These are phyloP conservation scores for Corallochytrium limacisporum DNA, from an alignment of 78 protist species.

Conservation along the genomic window DNA sequence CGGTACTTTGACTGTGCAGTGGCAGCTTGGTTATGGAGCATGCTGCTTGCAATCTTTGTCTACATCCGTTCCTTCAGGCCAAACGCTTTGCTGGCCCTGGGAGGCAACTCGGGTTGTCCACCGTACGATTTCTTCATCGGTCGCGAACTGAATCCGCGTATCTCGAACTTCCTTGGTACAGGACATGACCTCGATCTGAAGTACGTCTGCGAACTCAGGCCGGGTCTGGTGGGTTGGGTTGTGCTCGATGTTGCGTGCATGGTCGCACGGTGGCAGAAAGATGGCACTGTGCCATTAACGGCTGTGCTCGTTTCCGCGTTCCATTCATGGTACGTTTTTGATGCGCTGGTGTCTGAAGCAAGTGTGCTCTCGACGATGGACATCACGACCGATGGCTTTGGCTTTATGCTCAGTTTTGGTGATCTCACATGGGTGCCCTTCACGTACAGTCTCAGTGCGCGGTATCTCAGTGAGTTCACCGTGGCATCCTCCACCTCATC, in stretches of 20 bases:
- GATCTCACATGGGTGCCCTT: slow-evolving; percentile 72
- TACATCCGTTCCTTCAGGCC: too few relatives aligned
- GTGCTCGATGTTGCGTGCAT: slow-evolving; percentile 36
- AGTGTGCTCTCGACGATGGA: slow-evolving; percentile 64
- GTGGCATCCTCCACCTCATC: not conserved
- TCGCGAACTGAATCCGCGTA: slow-evolving; percentile 68
- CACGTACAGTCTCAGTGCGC: slow-evolving; percentile 50
- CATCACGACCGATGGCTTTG: slow-evolving; percentile 72
- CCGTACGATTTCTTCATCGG: slow-evolving; percentile 80
- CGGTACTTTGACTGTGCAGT: too few relatives aligned
- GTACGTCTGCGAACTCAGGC: slow-evolving; percentile 69
- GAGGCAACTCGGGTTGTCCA: too few relatives aligned
- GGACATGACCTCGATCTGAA: too few relatives aligned
- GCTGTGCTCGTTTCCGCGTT: slow-evolving; percentile 19
- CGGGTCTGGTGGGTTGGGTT: slow-evolving; percentile 73
- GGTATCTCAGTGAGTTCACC: not conserved
- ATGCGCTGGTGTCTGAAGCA: slow-evolving; percentile 51
- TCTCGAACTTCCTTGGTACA: slow-evolving; percentile 52
- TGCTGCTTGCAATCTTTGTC: too few relatives aligned
- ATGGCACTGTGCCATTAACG: slow-evolving; percentile 35
- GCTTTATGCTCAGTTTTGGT: slow-evolving; percentile 75
- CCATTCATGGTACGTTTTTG: slow-evolving; percentile 56
- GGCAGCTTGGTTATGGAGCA: too few relatives aligned
- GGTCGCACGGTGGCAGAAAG: slow-evolving; percentile 25
- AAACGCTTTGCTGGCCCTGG: too few relatives aligned